Evolutionary conservation across 1,139 yeast species (phyloP).

Genomic region (Scheffersomyces segobiensis): DNA sequence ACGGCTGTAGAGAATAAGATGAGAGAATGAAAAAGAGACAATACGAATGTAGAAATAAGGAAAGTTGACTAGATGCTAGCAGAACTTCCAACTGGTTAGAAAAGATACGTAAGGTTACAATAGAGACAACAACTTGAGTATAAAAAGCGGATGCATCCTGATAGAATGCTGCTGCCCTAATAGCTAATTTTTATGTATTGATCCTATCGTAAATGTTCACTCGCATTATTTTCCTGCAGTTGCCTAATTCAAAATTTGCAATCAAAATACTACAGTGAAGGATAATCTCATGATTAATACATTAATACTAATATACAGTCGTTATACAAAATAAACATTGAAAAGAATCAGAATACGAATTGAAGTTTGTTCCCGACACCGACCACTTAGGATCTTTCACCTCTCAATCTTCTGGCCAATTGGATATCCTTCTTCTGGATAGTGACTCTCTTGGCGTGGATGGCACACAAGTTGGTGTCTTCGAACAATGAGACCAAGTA

Average conservation of each 20-base stretch:
- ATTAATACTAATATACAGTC: conserved; percentile 1
- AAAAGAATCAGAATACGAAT: background rate
- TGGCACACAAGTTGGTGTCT: conserved; percentile 98
- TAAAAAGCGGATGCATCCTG: no score
- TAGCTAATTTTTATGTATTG: background rate
- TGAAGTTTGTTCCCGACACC: background rate
- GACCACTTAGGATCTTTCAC: conserved; percentile 62
- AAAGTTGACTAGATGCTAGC: no score
- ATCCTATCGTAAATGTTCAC: background rate
- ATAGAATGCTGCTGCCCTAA: no score
- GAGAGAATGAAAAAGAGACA: background rate
- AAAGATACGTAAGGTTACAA: no score
- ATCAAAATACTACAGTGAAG: background rate
- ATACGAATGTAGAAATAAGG: no score
- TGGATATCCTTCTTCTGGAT: conserved; percentile 99
- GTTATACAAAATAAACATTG: background rate
- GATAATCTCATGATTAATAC: background rate
- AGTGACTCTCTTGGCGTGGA: conserved; percentile 86
- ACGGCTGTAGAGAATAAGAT: background rate
- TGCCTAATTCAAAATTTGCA: background rate
- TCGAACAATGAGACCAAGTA: conserved; percentile 87
- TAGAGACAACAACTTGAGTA: no score
- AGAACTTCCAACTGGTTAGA: no score
- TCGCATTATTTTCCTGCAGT: background rate
- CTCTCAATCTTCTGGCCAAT: conserved; percentile 99